Conservation (phyloP, 108 stramenopile genomes). For the Licmophora abbreviata region DNA sequence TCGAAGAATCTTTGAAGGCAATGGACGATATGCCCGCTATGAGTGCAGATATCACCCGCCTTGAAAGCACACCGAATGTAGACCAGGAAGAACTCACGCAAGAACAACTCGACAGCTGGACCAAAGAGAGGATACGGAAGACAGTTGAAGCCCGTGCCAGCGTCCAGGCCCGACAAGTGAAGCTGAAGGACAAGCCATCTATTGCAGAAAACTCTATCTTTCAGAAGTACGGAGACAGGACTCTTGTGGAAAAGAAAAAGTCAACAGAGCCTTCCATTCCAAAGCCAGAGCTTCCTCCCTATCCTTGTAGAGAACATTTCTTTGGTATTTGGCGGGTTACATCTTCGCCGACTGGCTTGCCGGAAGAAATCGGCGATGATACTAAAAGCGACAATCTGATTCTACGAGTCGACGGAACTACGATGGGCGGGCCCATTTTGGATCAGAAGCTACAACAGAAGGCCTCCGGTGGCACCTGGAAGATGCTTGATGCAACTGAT, state of each 20-base stretch:
- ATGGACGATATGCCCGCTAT: constrained; percentile 8
- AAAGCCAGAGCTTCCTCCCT: constrained; percentile 12
- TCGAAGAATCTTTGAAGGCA: constrained; percentile 20
- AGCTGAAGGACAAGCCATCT: constrained; percentile 19
- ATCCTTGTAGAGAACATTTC: constrained; percentile 55
- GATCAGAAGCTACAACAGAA: constrained; percentile 61
- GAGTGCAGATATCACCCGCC: background rate
- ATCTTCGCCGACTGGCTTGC: constrained; percentile 49
- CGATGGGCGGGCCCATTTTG: constrained; percentile 65
- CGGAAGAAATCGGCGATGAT: constrained; percentile 14
- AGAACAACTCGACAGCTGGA: constrained; percentile 9
- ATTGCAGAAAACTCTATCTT: constrained; percentile 75
- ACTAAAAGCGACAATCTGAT: constrained; percentile 49
- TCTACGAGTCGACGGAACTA: constrained; percentile 68
- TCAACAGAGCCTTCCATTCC: background rate
- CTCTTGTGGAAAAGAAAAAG: constrained; percentile 13
- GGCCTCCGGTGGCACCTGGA: constrained; percentile 77
- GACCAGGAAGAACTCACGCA: constrained; percentile 1
- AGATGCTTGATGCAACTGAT: constrained; percentile 39
- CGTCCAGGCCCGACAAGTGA: constrained; percentile 7
- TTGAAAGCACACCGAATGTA: background rate
- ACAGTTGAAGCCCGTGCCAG: constrained; percentile 9
- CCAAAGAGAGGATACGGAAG: constrained; percentile 13
- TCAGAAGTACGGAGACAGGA: constrained; percentile 27
- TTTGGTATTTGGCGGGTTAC: constrained; percentile 66